phyloP scores from a whole-genome alignment of 139 green algal species.

The Micromonas pusilla region DNA sequence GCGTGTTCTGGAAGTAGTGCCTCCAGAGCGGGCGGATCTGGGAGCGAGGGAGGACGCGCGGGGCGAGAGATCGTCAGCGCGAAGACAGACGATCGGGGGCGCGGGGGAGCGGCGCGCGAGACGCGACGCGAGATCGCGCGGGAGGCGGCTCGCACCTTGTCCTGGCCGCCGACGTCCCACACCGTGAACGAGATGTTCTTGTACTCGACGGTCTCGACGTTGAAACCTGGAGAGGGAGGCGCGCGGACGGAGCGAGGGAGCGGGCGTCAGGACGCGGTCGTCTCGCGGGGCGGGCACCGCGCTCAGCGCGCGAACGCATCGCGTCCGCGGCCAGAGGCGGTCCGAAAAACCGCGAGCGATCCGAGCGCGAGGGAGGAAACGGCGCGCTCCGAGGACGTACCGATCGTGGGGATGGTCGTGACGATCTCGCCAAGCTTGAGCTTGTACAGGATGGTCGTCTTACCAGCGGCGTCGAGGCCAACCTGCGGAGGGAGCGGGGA shows the following conservation, averaged over 20 bases:
- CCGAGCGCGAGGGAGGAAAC: background rate
- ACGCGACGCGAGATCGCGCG: too few relatives aligned
- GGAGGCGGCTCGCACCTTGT: slow-evolving; percentile 77
- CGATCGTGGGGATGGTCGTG: slow-evolving; percentile 97
- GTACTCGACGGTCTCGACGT: slow-evolving; percentile 88
- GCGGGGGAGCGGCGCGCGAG: too few relatives aligned
- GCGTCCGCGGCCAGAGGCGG: too few relatives aligned
- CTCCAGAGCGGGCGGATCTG: slow-evolving; percentile 82
- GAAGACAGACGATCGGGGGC: background rate
- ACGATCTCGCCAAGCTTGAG: slow-evolving; percentile 98
- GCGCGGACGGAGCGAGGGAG: too few relatives aligned
- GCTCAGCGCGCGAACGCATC: too few relatives aligned
- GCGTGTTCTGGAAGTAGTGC: slow-evolving; percentile 99
- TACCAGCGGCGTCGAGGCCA: slow-evolving; percentile 93
- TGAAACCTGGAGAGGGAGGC: slow-evolving; percentile 70
- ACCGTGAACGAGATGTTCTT: slow-evolving; percentile 67
- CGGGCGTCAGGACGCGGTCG: too few relatives aligned
- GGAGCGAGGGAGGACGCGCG: too few relatives aligned
- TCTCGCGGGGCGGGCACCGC: too few relatives aligned
- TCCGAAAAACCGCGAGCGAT: background rate
- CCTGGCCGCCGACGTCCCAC: slow-evolving; percentile 90
- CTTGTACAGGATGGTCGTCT: slow-evolving; percentile 99
- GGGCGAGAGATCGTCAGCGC: background rate
- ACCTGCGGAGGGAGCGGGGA: slow-evolving; percentile 52
- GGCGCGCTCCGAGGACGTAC: slow-evolving; percentile 8